A percentile compares a stretch with the other conserved stretches of the same genome.
Evolutionary conservation across 2,329 filamentous ascomycete genomes (phyloP).

Genomic region (Zelopaecilomyces penicillatus): DNA sequence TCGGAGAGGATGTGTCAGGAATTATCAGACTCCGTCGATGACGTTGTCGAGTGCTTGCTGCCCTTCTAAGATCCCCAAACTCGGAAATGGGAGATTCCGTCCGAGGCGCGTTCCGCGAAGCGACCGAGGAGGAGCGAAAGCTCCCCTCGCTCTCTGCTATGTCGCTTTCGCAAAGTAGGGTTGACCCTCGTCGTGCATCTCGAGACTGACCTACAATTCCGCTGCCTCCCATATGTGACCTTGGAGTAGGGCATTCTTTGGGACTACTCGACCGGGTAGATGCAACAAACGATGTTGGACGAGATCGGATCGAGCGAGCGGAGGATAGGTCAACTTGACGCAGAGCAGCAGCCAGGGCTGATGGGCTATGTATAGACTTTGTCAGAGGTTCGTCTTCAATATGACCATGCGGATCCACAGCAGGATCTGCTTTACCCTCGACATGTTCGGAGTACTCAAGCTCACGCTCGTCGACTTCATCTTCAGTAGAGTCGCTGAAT

Average conservation of each 20-base stretch:
- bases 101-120: slow-evolving; percentile 58
- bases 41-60: slow-evolving; percentile 70
- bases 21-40: slow-evolving; percentile 83
- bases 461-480: slow-evolving; percentile 38
- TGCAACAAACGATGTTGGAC: slow-evolving; percentile 44
- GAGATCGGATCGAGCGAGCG: slow-evolving; percentile 30
- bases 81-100: slow-evolving; percentile 91
- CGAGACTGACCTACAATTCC: slow-evolving; percentile 50
- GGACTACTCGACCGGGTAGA: slow-evolving; percentile 87
- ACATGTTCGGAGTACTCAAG: slow-evolving; percentile 11
- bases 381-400: slow-evolving; percentile 41
- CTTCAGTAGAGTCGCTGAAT: slow-evolving; percentile 66
- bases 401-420: slow-evolving; percentile 10
- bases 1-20: slow-evolving; percentile 67
- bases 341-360: slow-evolving; percentile 48
- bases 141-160: slow-evolving; percentile 81
- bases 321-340: slow-evolving; percentile 29
- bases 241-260: slow-evolving; percentile 80
- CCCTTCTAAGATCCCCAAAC: slow-evolving; percentile 64
- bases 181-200: slow-evolving; percentile 61
- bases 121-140: slow-evolving; percentile 67
- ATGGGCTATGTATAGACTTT: slow-evolving; percentile 30
- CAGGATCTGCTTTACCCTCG: slow-evolving; percentile 10
- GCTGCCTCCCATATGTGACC: slow-evolving; percentile 60
- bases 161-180: slow-evolving; percentile 77